Evolutionary conservation across 2,329 filamentous ascomycete genomes (phyloP).

Genomic region (Aureobasidium sp.): DNA sequence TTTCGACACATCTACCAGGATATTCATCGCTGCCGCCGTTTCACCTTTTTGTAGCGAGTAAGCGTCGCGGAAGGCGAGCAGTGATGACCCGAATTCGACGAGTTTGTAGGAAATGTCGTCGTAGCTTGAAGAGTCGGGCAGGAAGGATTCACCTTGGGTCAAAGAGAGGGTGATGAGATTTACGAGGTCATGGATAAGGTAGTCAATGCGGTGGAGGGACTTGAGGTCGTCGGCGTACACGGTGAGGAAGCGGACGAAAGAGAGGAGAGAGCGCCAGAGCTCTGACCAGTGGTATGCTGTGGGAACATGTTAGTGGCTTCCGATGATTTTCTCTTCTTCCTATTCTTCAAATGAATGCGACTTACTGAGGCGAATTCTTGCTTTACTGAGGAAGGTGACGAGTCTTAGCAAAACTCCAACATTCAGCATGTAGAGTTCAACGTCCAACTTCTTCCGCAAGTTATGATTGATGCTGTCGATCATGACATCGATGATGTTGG

Average conservation of each 20-base stretch:
- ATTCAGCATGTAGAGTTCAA: constrained; percentile 75
- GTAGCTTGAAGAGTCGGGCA: constrained; percentile 79
- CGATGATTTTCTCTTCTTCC: no score
- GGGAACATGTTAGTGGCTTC: constrained; percentile 13
- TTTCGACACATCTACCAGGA: constrained; percentile 69
- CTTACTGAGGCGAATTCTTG: constrained; percentile 62
- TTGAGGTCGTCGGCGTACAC: constrained; percentile 77
- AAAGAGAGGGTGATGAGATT: constrained; percentile 79
- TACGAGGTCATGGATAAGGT: constrained; percentile 68
- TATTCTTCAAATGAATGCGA: neutral
- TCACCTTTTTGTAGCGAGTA: constrained; percentile 44
- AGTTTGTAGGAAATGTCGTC: constrained; percentile 99
- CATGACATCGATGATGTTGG: constrained; percentile 76
- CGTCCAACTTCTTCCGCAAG: constrained; percentile 74
- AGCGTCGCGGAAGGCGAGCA: constrained; percentile 72
- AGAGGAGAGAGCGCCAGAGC: constrained; percentile 81
- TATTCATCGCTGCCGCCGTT: constrained; percentile 65
- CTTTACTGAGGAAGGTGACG: constrained; percentile 75
- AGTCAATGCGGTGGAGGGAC: constrained; percentile 59
- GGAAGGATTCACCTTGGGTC: constrained; percentile 80
- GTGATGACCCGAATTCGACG: constrained; percentile 79
- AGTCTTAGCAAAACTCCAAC: constrained; percentile 76
- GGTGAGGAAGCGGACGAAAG: constrained; percentile 82
- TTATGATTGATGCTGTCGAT: constrained; percentile 94
- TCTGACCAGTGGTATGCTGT: constrained; percentile 84